Conservation (phyloP, 768 basidiomycete species). For the Coprinopsis sp. region DNA sequence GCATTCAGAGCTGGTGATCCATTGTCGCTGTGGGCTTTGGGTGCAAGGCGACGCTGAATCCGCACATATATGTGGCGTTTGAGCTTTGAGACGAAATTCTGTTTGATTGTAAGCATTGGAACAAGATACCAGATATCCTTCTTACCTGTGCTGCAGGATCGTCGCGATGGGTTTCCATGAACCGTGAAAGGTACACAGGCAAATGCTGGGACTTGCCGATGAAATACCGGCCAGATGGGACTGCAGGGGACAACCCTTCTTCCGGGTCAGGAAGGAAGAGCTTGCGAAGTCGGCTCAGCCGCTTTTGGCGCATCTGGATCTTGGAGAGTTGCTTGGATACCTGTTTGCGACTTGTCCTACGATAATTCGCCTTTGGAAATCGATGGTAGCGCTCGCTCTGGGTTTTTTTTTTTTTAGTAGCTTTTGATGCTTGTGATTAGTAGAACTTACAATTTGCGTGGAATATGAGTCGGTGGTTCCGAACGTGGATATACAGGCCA, state of each 20-base stretch:
- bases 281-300: neutral
- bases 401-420: too few relatives aligned
- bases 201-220: too few relatives aligned
- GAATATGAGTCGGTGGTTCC: constrained; percentile 6
- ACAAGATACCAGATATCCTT: neutral
- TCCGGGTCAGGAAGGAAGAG: neutral
- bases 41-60: constrained; percentile 12
- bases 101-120: neutral
- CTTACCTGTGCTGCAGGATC: constrained; percentile 1
- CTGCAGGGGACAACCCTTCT: neutral
- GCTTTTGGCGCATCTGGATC: neutral
- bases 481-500: neutral
- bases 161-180: too few relatives aligned
- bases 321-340: neutral
- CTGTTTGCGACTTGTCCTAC: neutral
- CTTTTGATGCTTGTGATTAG: neutral
- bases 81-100: constrained; percentile 29
- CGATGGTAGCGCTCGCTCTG: neutral
- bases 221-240: neutral
- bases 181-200: too few relatives aligned
- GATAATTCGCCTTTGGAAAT: neutral
- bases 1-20: neutral
- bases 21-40: neutral
- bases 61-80: constrained; percentile 30
- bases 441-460: constrained; percentile 17